A percentile compares a stretch with the other conserved stretches of the same genome.
phyloP scores from a whole-genome alignment of 129 eudicot genomes.

The Flaveria brownii region DNA sequence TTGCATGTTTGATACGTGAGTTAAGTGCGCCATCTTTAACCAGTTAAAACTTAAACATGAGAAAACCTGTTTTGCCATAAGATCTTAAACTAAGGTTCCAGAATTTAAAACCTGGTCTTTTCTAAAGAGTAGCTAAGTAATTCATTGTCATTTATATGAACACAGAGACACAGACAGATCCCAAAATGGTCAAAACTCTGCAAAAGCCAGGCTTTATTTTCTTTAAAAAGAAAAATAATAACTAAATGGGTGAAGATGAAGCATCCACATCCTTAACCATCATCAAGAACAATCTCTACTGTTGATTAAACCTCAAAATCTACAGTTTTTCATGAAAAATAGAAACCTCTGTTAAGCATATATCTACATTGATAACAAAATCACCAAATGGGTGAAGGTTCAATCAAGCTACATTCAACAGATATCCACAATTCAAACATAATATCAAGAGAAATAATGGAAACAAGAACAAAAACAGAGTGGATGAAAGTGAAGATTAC shows the following conservation, averaged over 20 bases:
- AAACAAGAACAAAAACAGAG: neutral
- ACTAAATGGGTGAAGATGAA: neutral
- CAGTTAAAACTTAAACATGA: no score
- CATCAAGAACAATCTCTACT: neutral
- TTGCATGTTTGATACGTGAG: no score
- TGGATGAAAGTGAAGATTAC: conserved; percentile 20
- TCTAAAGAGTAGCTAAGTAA: no score
- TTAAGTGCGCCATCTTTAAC: no score
- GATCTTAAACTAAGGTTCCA: no score
- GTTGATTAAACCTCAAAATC: neutral
- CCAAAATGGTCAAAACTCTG: neutral
- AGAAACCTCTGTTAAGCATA: neutral
- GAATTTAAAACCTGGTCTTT: no score
- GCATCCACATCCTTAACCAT: neutral
- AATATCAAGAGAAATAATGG: neutral
- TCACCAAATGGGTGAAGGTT: neutral
- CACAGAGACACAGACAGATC: no score
- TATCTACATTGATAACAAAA: neutral
- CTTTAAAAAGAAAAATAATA: neutral
- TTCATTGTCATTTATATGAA: no score
- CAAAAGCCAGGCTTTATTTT: neutral
- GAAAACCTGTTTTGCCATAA: no score
- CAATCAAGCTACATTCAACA: conserved; percentile 26
- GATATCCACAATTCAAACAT: neutral
- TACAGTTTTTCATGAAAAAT: neutral